A percentile compares a stretch with the other conserved stretches of the same genome.
phyloP scores from a whole-genome alignment of 768 basidiomycete genomes.

The Pleurotus tuoliensis region DNA sequence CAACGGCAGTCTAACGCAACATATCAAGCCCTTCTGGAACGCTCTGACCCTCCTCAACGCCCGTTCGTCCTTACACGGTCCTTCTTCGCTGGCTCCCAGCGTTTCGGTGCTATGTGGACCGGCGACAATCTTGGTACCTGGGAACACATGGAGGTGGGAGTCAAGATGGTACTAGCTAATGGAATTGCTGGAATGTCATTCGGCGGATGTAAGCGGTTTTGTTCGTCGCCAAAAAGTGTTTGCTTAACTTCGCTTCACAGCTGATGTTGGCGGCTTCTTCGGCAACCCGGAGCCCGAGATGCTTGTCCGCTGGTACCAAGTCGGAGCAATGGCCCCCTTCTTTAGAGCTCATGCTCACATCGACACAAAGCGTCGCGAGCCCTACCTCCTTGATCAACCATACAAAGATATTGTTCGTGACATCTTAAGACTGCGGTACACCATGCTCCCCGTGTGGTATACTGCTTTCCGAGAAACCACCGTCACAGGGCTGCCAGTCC shows the following conservation, averaged over 20 bases:
- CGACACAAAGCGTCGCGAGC: constrained; percentile 96
- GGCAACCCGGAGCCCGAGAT: constrained; percentile 94
- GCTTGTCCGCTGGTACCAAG: constrained; percentile 96
- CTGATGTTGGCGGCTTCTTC: constrained; percentile 99
- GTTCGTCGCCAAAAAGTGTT: background rate
- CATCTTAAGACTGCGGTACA: constrained; percentile 77
- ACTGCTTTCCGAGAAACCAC: constrained; percentile 93
- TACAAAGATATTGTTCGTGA: constrained; percentile 81
- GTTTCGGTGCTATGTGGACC: constrained; percentile 98
- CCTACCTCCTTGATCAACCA: constrained; percentile 87
- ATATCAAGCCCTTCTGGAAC: constrained; percentile 69
- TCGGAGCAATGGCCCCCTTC: constrained; percentile 93
- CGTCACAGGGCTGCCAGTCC: constrained; percentile 73
- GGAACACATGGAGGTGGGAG: constrained; percentile 93
- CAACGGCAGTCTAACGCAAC: constrained; percentile 73
- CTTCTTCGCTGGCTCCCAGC: constrained; percentile 94
- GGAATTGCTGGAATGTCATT: constrained; percentile 90
- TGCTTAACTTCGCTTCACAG: constrained; percentile 34
- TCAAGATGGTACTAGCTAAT: constrained; percentile 90
- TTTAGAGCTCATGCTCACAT: constrained; percentile 98
- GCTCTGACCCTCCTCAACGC: constrained; percentile 71
- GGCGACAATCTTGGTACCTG: constrained; percentile 97
- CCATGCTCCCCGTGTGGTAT: constrained; percentile 91
- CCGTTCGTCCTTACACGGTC: constrained; percentile 96
- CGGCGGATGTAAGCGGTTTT: constrained; percentile 67